Base-by-base conservation (phyloP, 163 green algal genomes). In the Volvox carteri region DNA sequence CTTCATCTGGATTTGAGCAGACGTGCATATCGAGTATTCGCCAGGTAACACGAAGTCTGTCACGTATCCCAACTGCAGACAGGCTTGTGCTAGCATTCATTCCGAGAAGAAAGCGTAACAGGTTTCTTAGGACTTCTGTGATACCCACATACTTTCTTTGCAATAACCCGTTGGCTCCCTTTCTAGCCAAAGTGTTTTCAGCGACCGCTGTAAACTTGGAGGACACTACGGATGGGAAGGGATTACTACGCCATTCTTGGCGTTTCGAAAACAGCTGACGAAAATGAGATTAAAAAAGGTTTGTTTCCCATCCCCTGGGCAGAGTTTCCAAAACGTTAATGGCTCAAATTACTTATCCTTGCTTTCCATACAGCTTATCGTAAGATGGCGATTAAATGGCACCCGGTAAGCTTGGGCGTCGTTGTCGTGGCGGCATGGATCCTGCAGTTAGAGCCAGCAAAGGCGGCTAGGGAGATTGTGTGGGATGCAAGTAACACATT, bases 241-340 rank as follows among this genome's bases (percentile, higher is more conserved):
- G 92, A 95, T 35, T 99, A 99, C 84, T 99, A 99, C 85, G 62
- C 74, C 0, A 95, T 98, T 0, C 90, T 99, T 30, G 96, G 97
- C 1, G 96, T 99, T 0, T 35, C 85, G 1, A 98, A 97, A 84
- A 86, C 56, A 7, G 94, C 96, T 9, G 91, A 93, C 48, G 97
- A 99, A 23, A 92, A 92, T 68, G 94, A 95, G 52, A 86, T 98
- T 0, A 98, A 98, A 74, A 98, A 98, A 91, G 94, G 95, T 97
- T 46, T 50, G 46, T 28, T 50, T 44, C 2, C 30, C 68, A 67
- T 23, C 54, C 6, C 28, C 2, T 19, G 54, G 28, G 54, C 54
- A 30, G 54, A 19, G 28, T 23, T 23, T 65, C 54, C 5, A 30
- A 23, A 19, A 11, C 25, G 3, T 25, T 65, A 30, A 62, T 44